Evolutionary conservation across 176 grass and related monocot species (phyloP), one percentile per base, ranked within the genome.

Genomic region (Phoenix roebelenii): DNA sequence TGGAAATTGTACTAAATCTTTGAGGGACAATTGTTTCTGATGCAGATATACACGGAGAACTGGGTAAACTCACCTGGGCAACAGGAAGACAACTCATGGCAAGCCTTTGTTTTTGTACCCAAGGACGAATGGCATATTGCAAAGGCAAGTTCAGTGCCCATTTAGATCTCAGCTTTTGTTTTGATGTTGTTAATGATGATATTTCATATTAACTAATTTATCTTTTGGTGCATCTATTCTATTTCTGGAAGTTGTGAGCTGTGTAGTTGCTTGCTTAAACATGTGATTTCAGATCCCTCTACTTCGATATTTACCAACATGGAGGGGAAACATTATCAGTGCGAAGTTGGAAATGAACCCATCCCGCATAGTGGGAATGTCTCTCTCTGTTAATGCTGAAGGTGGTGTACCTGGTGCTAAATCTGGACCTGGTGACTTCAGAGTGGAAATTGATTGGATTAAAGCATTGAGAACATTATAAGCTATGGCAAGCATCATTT

Each of bases 1-100:
- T 7, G 15, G 26, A 23, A 6, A 10, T 35, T 15, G 4, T 67
- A 2, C 3, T 16, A 54, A 22, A 22, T 55, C 52, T 55, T 22
- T 35, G 5, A 55, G 26, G 18, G 17, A 56, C 20, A 35, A 56
- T 32, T 55, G 9, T 28, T 54, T 79, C 50, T 57, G 74, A 55
- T 79, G 4, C 78, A 98, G 87, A 98, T 98, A 78, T 92, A 92
- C 69, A 98, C 87, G 17, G 93, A 98, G 59, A 98, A 98, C 70
- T 98, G 87, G 87, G 73, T 98, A 5, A 97, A 88, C 71, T 88
- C 87, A 68, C 93, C 87, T 14, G 92, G 93, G 49, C 87, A 92
- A 61, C 55, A 80, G 73, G 93, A 92, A 80, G 87, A 98, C 69
- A 88, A 98, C 71, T 91, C 84, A 23, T 98, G 93, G 93, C 93